Conservation (phyloP, 805 yeast species). For the Jamesozyma spencerorum region DNA sequence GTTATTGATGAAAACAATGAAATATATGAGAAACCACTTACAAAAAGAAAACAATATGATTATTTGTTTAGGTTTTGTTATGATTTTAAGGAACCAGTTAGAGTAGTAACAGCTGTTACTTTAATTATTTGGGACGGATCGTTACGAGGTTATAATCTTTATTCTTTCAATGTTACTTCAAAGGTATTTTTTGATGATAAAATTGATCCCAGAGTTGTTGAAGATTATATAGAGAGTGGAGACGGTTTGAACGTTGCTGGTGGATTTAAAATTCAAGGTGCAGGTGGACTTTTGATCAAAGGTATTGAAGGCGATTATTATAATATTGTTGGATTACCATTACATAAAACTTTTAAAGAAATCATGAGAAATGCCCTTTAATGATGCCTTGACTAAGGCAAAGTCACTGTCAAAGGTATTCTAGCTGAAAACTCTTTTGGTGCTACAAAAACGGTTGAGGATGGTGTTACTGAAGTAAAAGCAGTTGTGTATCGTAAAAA, state of each 20-base stretch:
- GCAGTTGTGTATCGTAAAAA: too few relatives aligned
- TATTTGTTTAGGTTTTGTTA: slow-evolving; percentile 38
- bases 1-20: slow-evolving; percentile 47
- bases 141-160: slow-evolving; percentile 2
- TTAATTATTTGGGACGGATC: slow-evolving; percentile 28
- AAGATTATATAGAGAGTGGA: slow-evolving; percentile 52
- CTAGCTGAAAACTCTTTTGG: too few relatives aligned
- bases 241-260: slow-evolving; percentile 87
- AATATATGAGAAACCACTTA: slow-evolving; percentile 76
- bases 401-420: too few relatives aligned
- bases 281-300: slow-evolving; percentile 56
- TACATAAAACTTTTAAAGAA: slow-evolving; percentile 38
- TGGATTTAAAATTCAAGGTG: slow-evolving; percentile 78
- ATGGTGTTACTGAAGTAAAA: too few relatives aligned
- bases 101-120: slow-evolving; percentile 48
- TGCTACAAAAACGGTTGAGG: too few relatives aligned
- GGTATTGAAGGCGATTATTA: slow-evolving; percentile 69
- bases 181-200: slow-evolving; percentile 35
- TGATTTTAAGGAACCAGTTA: slow-evolving; percentile 39
- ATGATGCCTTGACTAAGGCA: too few relatives aligned
- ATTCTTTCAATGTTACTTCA: slow-evolving; percentile 36
- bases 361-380: too few relatives aligned
- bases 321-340: slow-evolving; percentile 85
- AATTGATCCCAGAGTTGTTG: slow-evolving; percentile 41
- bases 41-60: slow-evolving; percentile 39